A percentile compares a stretch with the other conserved stretches of the same genome.
Conservation (phyloP, 1,284 basidiomycete species). For the Apiotrichum gracile region DNA sequence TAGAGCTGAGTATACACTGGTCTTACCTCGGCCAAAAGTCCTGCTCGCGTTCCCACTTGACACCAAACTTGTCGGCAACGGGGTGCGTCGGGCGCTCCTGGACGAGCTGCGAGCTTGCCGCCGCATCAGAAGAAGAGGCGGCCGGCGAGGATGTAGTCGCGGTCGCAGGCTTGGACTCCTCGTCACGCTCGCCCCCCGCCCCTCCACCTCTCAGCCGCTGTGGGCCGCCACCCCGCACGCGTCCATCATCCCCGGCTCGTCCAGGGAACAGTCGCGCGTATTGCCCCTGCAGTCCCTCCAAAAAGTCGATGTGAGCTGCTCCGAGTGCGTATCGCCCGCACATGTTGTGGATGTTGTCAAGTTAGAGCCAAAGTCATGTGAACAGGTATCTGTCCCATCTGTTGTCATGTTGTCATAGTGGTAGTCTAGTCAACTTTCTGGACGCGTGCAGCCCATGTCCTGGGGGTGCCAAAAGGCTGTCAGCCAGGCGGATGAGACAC, state of each 20-base stretch:
- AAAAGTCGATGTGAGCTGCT: slow-evolving; percentile 20
- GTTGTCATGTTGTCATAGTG: not conserved
- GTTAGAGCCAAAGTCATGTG: not conserved
- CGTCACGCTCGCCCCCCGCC: not conserved
- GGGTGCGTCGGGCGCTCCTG: not conserved
- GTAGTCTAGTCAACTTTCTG: not conserved
- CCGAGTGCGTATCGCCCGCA: slow-evolving; percentile 41
- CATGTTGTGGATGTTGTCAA: slow-evolving; percentile 17
- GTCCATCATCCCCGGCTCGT: slow-evolving; percentile 1
- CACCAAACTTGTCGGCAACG: slow-evolving; percentile 1
- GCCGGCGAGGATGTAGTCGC: not conserved
- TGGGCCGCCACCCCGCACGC: not conserved
- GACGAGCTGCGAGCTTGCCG: not conserved
- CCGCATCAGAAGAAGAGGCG: not conserved
- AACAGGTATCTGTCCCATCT: not conserved
- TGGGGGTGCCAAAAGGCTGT: no score
- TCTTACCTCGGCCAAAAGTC: slow-evolving; percentile 32
- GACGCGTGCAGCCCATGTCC: no score
- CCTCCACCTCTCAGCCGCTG: slow-evolving; percentile 13
- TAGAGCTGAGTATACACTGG: no score
- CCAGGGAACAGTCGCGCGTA: slow-evolving; percentile 13
- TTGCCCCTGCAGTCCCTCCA: slow-evolving; percentile 13
- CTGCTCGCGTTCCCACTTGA: slow-evolving; percentile 36
- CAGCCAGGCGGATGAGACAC: no score
- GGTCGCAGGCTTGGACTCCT: not conserved